Percentiles rank a stretch among this genome's conserved stretches.
These are phyloP conservation scores for Kluyveromyces dobzhanskii DNA, from an alignment of 805 yeast genomes.

Conservation along the genomic window DNA sequence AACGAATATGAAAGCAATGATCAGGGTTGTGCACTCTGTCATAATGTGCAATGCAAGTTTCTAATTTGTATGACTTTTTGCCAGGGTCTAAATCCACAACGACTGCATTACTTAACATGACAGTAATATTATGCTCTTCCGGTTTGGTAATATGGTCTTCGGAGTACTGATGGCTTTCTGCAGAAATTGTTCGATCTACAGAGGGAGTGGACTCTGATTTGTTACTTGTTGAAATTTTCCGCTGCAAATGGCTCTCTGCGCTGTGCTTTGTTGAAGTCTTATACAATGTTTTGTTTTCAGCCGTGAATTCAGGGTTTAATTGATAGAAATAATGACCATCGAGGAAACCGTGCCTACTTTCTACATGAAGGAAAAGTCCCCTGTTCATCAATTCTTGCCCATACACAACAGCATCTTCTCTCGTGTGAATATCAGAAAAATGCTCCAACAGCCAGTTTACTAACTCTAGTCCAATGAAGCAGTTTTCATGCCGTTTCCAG, in stretches of 20 bases:
- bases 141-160: constrained; percentile 9
- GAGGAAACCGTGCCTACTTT: constrained; percentile 69
- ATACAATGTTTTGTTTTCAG: constrained; percentile 10
- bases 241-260: constrained; percentile 5
- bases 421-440: constrained; percentile 67
- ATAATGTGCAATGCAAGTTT: constrained; percentile 72
- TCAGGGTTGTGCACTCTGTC: constrained; percentile 91
- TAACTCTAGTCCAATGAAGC: constrained; percentile 79
- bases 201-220: constrained; percentile 7
- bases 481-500: constrained; percentile 63
- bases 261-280: constrained; percentile 1
- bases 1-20: constrained; percentile 82
- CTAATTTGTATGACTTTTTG: constrained; percentile 65
- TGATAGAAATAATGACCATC: constrained; percentile 93
- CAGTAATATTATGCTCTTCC: constrained; percentile 19
- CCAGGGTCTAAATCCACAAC: constrained; percentile 69
- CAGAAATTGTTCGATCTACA: constrained; percentile 6
- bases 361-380: constrained; percentile 74
- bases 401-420: constrained; percentile 75
- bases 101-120: constrained; percentile 59
- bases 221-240: constrained; percentile 4
- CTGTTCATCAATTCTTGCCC: constrained; percentile 72
- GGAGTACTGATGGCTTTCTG: constrained; percentile 9
- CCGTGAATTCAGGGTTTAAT: constrained; percentile 47
- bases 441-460: constrained; percentile 79